phyloP scores from a whole-genome alignment of 2,329 filamentous ascomycete species.

The Fusarium sp. region DNA sequence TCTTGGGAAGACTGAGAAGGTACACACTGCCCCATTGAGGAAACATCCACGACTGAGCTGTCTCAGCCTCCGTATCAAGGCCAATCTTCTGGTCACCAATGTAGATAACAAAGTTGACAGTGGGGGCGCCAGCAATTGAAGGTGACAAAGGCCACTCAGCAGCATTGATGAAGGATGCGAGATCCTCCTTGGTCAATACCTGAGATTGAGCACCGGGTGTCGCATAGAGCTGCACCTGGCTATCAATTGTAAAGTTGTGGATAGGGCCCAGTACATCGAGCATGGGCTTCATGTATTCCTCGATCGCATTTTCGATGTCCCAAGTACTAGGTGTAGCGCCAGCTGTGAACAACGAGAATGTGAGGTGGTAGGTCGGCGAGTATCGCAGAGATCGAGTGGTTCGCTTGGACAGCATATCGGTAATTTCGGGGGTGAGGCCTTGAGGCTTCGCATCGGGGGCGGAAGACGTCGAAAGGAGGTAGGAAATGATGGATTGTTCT shows the following conservation, averaged over 20 bases:
- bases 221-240: constrained; percentile 96
- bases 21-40: constrained; percentile 91
- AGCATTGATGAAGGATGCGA: constrained; percentile 95
- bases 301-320: constrained; percentile 87
- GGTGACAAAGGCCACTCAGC: constrained; percentile 97
- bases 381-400: constrained; percentile 90
- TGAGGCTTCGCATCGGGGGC: constrained; percentile 57
- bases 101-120: constrained; percentile 95
- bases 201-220: constrained; percentile 70
- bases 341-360: constrained; percentile 93
- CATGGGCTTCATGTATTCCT: constrained; percentile 83
- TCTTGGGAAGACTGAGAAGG: constrained; percentile 62
- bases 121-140: constrained; percentile 91
- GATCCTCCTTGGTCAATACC: constrained; percentile 82
- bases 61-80: constrained; percentile 56
- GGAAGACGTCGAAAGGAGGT: constrained; percentile 72
- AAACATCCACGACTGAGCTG: constrained; percentile 82
- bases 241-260: constrained; percentile 95
- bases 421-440: constrained; percentile 61
- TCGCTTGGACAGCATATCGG: constrained; percentile 72
- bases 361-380: constrained; percentile 92
- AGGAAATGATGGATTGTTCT: constrained; percentile 86
- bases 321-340: constrained; percentile 83
- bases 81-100: constrained; percentile 81
- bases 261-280: constrained; percentile 82